Conservation (phyloP, 495 filamentous ascomycete species). For the Penicillium desertorum region DNA sequence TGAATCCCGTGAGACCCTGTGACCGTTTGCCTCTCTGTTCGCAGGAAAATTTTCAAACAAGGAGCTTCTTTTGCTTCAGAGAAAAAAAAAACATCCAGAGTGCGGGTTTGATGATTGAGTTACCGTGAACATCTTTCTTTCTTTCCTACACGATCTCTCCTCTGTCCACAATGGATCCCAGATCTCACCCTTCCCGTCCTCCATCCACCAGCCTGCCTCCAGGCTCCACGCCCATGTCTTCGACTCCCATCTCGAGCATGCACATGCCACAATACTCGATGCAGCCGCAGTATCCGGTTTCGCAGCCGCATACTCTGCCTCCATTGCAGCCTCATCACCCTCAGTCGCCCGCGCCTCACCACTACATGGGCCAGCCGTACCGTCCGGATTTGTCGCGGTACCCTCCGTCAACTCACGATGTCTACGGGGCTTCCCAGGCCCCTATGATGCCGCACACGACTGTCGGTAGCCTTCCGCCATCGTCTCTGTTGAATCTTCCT, state of each 20-base stretch:
- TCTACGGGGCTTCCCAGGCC: slow-evolving; percentile 50
- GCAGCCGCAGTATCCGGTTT: slow-evolving; percentile 58
- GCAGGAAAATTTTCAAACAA: slow-evolving; percentile 31
- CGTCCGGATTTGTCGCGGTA: slow-evolving; percentile 63
- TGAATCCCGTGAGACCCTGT: slow-evolving; percentile 15
- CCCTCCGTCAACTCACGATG: slow-evolving; percentile 62
- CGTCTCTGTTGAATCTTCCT: slow-evolving; percentile 49
- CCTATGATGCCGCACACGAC: slow-evolving; percentile 54
- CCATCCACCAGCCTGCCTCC: slow-evolving; percentile 59
- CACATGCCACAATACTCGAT: slow-evolving; percentile 52
- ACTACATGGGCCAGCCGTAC: slow-evolving; percentile 60
- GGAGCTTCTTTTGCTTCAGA: slow-evolving; percentile 16
- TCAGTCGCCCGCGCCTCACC: slow-evolving; percentile 48
- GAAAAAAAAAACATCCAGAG: slow-evolving; percentile 13
- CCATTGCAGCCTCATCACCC: slow-evolving; percentile 64
- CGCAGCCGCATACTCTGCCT: slow-evolving; percentile 67
- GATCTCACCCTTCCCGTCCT: slow-evolving; percentile 56
- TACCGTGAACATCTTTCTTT: slow-evolving; percentile 40
- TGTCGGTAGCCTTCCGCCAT: slow-evolving; percentile 58
- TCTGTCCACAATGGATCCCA: slow-evolving; percentile 50
- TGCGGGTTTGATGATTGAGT: slow-evolving; percentile 48
- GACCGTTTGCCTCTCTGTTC: slow-evolving; percentile 17
- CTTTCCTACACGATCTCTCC: slow-evolving; percentile 26
- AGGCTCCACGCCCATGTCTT: slow-evolving; percentile 46
- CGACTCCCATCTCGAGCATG: slow-evolving; percentile 48